phyloP scores from a whole-genome alignment of 1,284 basidiomycete species.

The Ganoderma meredithae region DNA sequence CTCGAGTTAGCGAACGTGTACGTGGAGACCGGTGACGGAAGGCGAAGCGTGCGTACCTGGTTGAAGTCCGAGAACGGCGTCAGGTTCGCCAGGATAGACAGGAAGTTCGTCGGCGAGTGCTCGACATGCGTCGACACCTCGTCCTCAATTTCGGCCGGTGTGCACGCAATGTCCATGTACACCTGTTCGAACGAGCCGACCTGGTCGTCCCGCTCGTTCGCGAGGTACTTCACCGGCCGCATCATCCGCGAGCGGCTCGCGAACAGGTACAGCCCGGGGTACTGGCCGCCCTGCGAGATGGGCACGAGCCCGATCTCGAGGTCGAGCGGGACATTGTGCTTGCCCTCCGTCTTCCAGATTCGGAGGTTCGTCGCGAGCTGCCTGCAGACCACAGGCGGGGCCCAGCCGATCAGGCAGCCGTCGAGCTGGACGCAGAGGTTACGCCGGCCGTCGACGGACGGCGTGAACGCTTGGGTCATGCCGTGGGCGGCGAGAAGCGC shows the following conservation, averaged over 20 bases:
- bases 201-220: slow-evolving; percentile 89
- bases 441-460: slow-evolving; percentile 80
- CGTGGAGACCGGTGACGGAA: neutral
- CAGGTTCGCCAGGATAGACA: slow-evolving; percentile 86
- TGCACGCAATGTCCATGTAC: slow-evolving; percentile 98
- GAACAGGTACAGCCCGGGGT: slow-evolving; percentile 96
- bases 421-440: slow-evolving; percentile 95
- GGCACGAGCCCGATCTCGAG: slow-evolving; percentile 96
- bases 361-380: slow-evolving; percentile 88
- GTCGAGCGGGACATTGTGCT: slow-evolving; percentile 87
- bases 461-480: slow-evolving; percentile 91
- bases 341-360: slow-evolving; percentile 94
- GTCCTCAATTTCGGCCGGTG: slow-evolving; percentile 86
- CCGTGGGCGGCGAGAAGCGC: slow-evolving; percentile 87
- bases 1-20: slow-evolving; percentile 11
- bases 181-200: slow-evolving; percentile 99
- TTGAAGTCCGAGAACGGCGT: slow-evolving; percentile 97
- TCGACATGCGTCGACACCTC: slow-evolving; percentile 92
- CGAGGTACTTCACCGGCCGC: slow-evolving; percentile 94
- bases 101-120: slow-evolving; percentile 93
- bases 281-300: slow-evolving; percentile 92
- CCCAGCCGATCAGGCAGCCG: slow-evolving; percentile 97
- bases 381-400: slow-evolving; percentile 76
- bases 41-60: slow-evolving; percentile 59
- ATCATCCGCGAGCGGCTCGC: slow-evolving; percentile 93